Percentiles rank a stretch among this genome's conserved stretches.
phyloP scores from a whole-genome alignment of 2,329 filamentous ascomycete genomes.

The Hysterium pulicare region DNA sequence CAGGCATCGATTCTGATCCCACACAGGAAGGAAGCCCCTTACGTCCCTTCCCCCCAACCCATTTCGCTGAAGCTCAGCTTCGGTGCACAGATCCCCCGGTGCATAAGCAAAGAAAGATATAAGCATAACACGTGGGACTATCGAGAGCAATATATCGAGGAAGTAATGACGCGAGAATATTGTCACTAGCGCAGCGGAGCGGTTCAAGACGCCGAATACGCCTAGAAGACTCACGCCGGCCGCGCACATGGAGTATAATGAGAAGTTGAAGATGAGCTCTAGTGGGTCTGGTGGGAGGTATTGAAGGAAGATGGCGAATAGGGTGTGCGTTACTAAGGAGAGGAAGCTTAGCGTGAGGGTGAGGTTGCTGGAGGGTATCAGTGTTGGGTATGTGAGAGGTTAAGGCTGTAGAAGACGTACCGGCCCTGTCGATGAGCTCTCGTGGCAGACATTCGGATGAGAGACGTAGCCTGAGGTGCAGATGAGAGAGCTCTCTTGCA shows the following conservation, averaged over 20 bases:
- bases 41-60: neutral
- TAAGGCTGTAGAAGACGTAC: too few relatives aligned
- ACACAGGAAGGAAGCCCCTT: conserved; percentile 27
- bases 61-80: neutral
- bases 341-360: conserved; percentile 10
- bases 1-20: conserved; percentile 26
- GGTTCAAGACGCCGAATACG: conserved; percentile 39
- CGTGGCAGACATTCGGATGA: too few relatives aligned
- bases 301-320: conserved; percentile 1
- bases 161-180: conserved; percentile 22
- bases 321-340: conserved; percentile 4
- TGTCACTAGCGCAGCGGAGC: conserved; percentile 10
- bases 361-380: conserved; percentile 3
- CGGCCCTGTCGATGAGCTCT: too few relatives aligned
- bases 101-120: conserved; percentile 11
- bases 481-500: too few relatives aligned
- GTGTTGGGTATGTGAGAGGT: too few relatives aligned
- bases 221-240: conserved; percentile 40
- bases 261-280: conserved; percentile 29
- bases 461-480: too few relatives aligned
- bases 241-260: conserved; percentile 40
- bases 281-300: conserved; percentile 27
- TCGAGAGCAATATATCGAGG: conserved; percentile 20
- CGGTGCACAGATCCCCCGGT: conserved; percentile 9
- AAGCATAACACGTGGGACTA: conserved; percentile 15